phyloP scores from a whole-genome alignment of 1,139 yeast genomes.

The Cylindricascospora bacillispora region DNA sequence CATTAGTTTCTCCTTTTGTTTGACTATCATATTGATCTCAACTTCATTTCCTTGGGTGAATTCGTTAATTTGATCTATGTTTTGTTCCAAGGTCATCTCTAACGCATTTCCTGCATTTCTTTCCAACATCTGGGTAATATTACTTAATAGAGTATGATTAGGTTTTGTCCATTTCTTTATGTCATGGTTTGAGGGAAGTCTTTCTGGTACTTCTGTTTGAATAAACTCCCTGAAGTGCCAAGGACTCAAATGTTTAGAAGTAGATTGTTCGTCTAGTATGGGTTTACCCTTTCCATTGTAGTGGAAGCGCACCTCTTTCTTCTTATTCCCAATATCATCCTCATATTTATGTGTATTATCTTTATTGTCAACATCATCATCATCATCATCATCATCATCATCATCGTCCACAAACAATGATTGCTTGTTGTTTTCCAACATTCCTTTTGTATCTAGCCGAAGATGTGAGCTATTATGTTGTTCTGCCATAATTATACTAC shows the following conservation, averaged over 20 bases:
- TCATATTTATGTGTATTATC: too few species aligned
- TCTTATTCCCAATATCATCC: too few species aligned
- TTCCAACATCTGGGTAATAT: slow-evolving; percentile 16
- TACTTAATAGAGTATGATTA: slow-evolving; percentile 9
- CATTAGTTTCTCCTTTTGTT: slow-evolving; percentile 14
- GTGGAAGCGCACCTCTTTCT: not conserved
- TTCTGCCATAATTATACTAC: too few species aligned
- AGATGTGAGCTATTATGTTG: too few species aligned
- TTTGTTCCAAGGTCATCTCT: slow-evolving; percentile 14
- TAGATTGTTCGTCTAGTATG: slow-evolving; percentile 1
- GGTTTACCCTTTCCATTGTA: slow-evolving; percentile 1
- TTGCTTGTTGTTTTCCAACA: too few species aligned
- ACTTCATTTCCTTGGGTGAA: slow-evolving; percentile 7
- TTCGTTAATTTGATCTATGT: slow-evolving; percentile 11
- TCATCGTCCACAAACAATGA: slow-evolving; percentile 1
- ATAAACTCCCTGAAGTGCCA: slow-evolving; percentile 20
- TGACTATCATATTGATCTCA: slow-evolving; percentile 9
- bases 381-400: not conserved
- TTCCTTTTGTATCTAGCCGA: too few species aligned
- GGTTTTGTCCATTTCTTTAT: slow-evolving; percentile 18
- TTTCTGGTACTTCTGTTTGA: slow-evolving; percentile 11
- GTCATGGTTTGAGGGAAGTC: slow-evolving; percentile 14
- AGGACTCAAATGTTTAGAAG: slow-evolving; percentile 4
- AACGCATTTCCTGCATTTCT: slow-evolving; percentile 15
- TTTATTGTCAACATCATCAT: not conserved